These are phyloP conservation scores for Aureobasidium sp. DNA, from an alignment of 2,329 filamentous ascomycete genomes.

Conservation along the genomic window DNA sequence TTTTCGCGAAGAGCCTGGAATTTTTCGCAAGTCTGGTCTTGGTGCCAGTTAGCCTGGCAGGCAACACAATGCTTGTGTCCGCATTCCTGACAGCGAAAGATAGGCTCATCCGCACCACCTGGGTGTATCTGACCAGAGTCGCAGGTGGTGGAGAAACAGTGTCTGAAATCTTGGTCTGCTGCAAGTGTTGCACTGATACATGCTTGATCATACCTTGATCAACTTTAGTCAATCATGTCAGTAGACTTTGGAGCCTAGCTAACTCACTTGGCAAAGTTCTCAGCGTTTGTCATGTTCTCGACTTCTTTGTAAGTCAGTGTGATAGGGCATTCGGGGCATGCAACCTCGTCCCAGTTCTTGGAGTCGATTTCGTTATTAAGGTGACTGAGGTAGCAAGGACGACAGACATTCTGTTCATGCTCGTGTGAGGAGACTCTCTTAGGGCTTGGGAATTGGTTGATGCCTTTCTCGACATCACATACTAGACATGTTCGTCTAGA, in stretches of 20 bases:
- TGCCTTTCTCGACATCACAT: neutral
- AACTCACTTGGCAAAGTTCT: neutral
- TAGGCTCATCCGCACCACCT: slow-evolving; percentile 16
- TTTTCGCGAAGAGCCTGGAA: neutral
- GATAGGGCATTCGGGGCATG: neutral
- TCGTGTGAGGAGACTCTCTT: neutral
- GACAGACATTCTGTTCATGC: neutral
- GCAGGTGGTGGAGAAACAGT: neutral
- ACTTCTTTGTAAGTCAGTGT: neutral
- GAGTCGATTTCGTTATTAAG: neutral
- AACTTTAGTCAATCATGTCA: neutral
- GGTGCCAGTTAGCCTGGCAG: slow-evolving; percentile 24
- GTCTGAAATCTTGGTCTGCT: neutral
- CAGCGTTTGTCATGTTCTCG: neutral
- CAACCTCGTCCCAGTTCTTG: neutral
- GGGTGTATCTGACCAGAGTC: slow-evolving; percentile 17
- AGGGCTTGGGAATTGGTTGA: neutral
- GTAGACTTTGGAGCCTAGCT: too few species aligned
- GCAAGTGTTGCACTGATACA: neutral
- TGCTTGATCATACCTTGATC: neutral
- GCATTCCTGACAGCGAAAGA: slow-evolving; percentile 23
- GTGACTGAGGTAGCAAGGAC: neutral
- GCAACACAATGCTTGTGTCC: slow-evolving; percentile 22
- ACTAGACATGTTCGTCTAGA: neutral
- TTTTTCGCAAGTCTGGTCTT: slow-evolving; percentile 21